Base-by-base conservation (phyloP, 2,329 filamentous ascomycete species). In the Incumbomyces lentus region DNA sequence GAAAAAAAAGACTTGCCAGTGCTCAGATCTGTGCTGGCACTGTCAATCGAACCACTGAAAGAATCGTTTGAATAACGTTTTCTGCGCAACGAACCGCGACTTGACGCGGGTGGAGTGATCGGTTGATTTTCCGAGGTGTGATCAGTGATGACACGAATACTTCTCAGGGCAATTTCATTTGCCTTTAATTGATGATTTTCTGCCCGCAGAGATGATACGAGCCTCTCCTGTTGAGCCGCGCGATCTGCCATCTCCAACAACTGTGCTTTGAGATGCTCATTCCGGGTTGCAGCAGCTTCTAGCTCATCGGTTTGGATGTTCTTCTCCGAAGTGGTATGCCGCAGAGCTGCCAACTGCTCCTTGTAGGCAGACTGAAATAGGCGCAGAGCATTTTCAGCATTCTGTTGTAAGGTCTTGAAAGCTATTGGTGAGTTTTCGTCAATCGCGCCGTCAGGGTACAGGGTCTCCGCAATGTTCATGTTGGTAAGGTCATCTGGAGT, bases 281-380 rank as follows among this genome's bases (percentile, higher is more conserved):
- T 69, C 6, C 76, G 68, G 33, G 74, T 78, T 30, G 77, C 69
- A 12, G 75, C 71, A 54, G 80, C 78, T 50, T 79, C 75, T 0
- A 78, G 66, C 58, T 81, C 78, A 52, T 81, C 78, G n/a, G 69
- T 67, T 53, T 76, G 73, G 10, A 73, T 72, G 43, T 70, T 72
- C 49, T 76, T 72, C 54, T 79, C 75, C 3, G 71, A 72, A 31
- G 70, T 62, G 2, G 70, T 67, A 50, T 74, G 69, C 33, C 70
- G 67, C 36, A 81, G 62, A 26, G 68, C 66, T 44, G 70, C 67
- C 1, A 66, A 67, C 48, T 73, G 68, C 49, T 70, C 63, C 51
- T 72, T 73, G 60, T 81, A 79, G 2, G 75, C 75, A 3, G 63
- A 61, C 59, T 80, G 78, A 57, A 79, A 70, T 26, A 70, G 68